phyloP scores from a whole-genome alignment of 1,139 yeast genomes.

The Scheffersomyces titani region DNA sequence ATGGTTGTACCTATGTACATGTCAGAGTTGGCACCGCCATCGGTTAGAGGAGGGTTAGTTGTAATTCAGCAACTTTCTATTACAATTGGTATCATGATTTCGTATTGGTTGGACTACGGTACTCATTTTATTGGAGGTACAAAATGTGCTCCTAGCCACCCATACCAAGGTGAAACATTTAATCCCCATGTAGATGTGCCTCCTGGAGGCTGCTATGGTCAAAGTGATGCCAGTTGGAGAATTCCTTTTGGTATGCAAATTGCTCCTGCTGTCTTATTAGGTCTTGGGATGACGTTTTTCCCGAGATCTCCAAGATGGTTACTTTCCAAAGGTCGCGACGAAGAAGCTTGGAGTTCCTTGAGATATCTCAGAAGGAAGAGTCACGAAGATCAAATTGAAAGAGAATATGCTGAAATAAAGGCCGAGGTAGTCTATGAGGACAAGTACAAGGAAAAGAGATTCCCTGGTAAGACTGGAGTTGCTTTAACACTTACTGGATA shows the following conservation, averaged over 20 bases:
- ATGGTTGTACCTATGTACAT: constrained; percentile 23
- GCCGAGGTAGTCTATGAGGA: constrained; percentile 21
- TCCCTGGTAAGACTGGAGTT: constrained; percentile 1
- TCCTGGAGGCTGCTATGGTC: background rate
- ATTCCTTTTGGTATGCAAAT: constrained; percentile 28
- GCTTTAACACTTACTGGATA: constrained; percentile 6
- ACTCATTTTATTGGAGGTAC: constrained; percentile 8
- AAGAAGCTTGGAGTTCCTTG: constrained; percentile 14
- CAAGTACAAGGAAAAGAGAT: constrained; percentile 7
- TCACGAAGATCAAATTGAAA: constrained; percentile 15
- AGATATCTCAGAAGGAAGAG: constrained; percentile 1
- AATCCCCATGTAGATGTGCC: background rate
- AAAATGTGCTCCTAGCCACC: background rate
- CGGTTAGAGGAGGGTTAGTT: constrained; percentile 7
- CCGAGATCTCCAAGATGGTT: constrained; percentile 27
- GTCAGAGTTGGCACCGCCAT: constrained; percentile 20
- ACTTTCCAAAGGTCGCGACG: constrained; percentile 16
- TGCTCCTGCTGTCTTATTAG: constrained; percentile 22
- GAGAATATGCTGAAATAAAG: constrained; percentile 20
- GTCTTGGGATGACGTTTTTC: constrained; percentile 16
- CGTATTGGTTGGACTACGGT: constrained; percentile 11
- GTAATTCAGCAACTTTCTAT: constrained; percentile 8
- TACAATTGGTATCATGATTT: constrained; percentile 10
- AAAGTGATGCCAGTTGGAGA: constrained; percentile 15
- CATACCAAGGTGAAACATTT: background rate